Base-by-base conservation (phyloP, 2,329 filamentous ascomycete genomes). In the Pseudogymnoascus sp. region DNA sequence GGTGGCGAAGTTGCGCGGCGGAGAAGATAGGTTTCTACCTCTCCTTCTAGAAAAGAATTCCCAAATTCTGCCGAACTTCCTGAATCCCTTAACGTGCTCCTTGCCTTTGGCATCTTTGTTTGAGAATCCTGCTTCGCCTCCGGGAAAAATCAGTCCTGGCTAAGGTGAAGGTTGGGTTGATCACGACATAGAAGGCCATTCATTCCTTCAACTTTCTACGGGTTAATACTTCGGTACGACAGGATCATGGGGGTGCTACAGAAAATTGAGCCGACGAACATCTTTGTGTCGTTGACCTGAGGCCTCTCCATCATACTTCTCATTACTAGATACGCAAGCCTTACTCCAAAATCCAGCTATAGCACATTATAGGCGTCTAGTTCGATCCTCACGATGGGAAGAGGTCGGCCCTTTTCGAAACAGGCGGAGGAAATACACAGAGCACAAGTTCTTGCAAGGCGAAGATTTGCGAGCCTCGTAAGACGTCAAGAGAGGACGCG, bases 21-120 rank as follows among this genome's bases (percentile, higher is more conserved):
- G 50, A 56, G 50, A 56, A 33, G 50, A 56, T 33, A 33, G 50
- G n/a, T 56, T 56, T 33, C 50, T 56, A 6, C 50, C 50, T 56
- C 50, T 56, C 29, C 50, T 56, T 10, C 50, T 19, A 5, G 50
- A 56, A 56, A 56, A 56, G 5, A 13, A 13, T 19, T 56, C 50
- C 3, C 50, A 56, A 33, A 13, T 56, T 19, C 50, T 56, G 10
- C 50, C 50, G 16, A 33, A 33, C 29, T 56, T 56, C 16, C 50
- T 8, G n/a, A 56, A 33, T 19, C 50, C 50, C 29, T 33, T 56
- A 7, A 33, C 50, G 14, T 56, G 50, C n/a, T 56, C 50, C 14
- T 33, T 33, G 21, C 29, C 50, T 19, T 19, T 56, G n/a, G 26
- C 50, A 33, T 19, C 50, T 19, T 33, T 56, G 6, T 56, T 56